Conservation (phyloP, 2,329 filamentous ascomycete species). For the Apiospora arundinis region DNA sequence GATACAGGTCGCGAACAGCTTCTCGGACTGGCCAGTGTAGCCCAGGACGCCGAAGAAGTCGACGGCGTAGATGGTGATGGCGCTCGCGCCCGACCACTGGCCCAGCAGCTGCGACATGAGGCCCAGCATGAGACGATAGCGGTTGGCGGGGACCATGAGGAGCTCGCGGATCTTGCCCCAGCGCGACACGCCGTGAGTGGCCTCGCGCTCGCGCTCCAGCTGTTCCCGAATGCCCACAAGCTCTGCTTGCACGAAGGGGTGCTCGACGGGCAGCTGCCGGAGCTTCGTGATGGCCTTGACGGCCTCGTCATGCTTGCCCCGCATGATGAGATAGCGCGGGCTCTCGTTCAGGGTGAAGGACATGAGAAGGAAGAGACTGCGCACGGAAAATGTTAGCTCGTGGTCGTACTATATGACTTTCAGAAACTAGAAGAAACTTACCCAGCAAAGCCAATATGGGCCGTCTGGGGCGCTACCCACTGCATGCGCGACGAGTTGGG, state of each 20-base stretch:
- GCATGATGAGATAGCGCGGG: slow-evolving; percentile 27
- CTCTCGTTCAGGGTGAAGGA: slow-evolving; percentile 27
- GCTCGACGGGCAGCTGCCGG: slow-evolving; percentile 35
- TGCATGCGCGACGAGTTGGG: slow-evolving; percentile 23
- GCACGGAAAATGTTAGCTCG: not conserved
- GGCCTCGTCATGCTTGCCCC: slow-evolving; percentile 25
- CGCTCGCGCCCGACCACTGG: slow-evolving; percentile 50
- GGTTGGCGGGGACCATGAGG: slow-evolving; percentile 47
- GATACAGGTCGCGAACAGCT: slow-evolving; percentile 62
- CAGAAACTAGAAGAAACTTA: not conserved
- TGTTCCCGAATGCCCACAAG: slow-evolving; percentile 36
- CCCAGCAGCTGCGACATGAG: slow-evolving; percentile 50
- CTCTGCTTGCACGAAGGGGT: slow-evolving; percentile 41
- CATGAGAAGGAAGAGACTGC: slow-evolving; percentile 21
- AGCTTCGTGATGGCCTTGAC: slow-evolving; percentile 24
- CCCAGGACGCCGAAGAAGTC: slow-evolving; percentile 62
- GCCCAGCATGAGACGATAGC: slow-evolving; percentile 52
- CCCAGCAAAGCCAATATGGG: slow-evolving; percentile 25
- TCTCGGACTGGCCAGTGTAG: slow-evolving; percentile 58
- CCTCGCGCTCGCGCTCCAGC: slow-evolving; percentile 54
- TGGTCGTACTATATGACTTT: not conserved
- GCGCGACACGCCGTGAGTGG: slow-evolving; percentile 51
- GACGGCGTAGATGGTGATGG: slow-evolving; percentile 63
- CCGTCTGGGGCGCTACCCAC: slow-evolving; percentile 25
- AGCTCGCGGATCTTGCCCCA: slow-evolving; percentile 51